Evolutionary conservation across 2,329 filamentous ascomycete genomes (phyloP).

Genomic region (Teratosphaeria pseudoeucalypti): DNA sequence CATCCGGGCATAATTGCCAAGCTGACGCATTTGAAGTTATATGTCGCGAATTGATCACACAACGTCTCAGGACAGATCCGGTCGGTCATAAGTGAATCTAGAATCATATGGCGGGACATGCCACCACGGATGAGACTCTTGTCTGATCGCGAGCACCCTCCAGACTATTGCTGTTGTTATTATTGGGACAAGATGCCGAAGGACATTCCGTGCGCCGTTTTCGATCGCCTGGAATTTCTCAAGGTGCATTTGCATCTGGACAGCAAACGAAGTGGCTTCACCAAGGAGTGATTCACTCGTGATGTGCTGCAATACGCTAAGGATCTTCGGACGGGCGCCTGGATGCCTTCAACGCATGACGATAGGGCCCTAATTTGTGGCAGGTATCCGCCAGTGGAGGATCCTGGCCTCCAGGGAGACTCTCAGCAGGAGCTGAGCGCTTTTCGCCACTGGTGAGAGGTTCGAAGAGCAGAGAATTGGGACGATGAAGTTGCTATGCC

Average conservation of each 20-base stretch:
- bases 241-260: background rate
- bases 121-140: background rate
- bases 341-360: background rate
- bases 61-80: background rate
- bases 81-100: background rate
- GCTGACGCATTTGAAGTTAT: background rate
- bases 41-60: background rate
- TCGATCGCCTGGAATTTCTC: background rate
- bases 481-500: background rate
- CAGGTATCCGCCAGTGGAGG: background rate
- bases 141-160: background rate
- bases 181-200: background rate
- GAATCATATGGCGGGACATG: background rate
- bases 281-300: background rate
- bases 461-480: background rate
- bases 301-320: background rate
- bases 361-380: background rate
- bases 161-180: background rate
- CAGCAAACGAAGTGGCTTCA: background rate
- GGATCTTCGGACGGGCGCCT: background rate
- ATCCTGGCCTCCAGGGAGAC: background rate
- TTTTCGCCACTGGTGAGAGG: background rate
- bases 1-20: background rate
- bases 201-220: background rate
- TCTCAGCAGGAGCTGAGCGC: background rate